These are phyloP conservation scores for Cordyceps cateniannulata DNA, from an alignment of 2,329 filamentous ascomycete genomes.

Conservation along the genomic window DNA sequence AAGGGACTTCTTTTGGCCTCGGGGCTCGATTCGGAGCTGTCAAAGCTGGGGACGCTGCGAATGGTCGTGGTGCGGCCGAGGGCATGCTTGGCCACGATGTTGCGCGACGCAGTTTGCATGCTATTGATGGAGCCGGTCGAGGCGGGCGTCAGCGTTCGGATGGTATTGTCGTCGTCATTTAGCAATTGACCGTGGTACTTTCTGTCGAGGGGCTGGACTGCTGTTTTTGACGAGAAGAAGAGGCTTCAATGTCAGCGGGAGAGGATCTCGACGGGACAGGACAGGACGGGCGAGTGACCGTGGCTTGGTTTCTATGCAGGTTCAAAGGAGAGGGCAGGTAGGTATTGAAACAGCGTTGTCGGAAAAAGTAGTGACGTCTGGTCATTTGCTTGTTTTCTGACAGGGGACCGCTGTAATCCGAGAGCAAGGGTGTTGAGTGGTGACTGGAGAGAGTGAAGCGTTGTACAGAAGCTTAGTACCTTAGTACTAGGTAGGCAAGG, in stretches of 20 bases:
- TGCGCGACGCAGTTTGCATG: conserved; percentile 26
- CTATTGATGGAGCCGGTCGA: conserved; percentile 34
- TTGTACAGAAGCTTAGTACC: background rate
- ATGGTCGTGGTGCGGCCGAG: conserved; percentile 40
- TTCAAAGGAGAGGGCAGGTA: background rate
- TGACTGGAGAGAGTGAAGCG: background rate
- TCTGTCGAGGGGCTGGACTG: conserved; percentile 14
- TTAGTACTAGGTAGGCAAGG: too few species aligned
- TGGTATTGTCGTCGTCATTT: conserved; percentile 26
- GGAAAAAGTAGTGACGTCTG: conserved; percentile 3
- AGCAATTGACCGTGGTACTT: conserved; percentile 19
- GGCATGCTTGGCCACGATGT: conserved; percentile 22
- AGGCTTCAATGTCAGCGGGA: background rate
- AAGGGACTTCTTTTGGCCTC: conserved; percentile 45
- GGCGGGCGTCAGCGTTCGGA: conserved; percentile 31
- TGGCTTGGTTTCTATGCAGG: background rate
- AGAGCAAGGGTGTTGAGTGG: conserved; percentile 3
- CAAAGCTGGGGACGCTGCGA: conserved; percentile 50
- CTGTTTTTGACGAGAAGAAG: conserved; percentile 1
- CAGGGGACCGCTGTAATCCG: conserved; percentile 1
- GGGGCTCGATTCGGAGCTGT: conserved; percentile 41
- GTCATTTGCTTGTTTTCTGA: background rate
- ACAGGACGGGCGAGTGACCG: background rate
- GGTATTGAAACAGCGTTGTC: background rate
- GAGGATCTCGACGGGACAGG: background rate